Evolutionary conservation across 225 moss, liverwort and hornwort genomes (phyloP).

Genomic region (Straminergon stramineum): DNA sequence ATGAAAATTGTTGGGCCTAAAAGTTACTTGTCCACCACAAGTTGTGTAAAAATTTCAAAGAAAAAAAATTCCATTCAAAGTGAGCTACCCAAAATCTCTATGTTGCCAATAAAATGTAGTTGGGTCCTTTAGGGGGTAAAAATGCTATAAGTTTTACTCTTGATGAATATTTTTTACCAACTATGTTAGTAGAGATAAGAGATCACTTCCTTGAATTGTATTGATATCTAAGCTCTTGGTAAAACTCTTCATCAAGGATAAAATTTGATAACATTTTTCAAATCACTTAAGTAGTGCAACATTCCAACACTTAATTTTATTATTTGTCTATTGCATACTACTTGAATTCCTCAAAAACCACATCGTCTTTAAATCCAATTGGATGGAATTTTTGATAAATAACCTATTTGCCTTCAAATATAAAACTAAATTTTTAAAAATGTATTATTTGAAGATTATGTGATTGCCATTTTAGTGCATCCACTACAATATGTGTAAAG

Average conservation of each 20-base stretch:
- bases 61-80: no score
- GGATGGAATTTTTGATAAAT: neutral
- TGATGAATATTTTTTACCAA: neutral
- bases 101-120: no score
- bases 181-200: neutral
- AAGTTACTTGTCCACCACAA: no score
- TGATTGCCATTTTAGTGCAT: neutral
- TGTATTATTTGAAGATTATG: accelerated
- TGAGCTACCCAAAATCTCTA: no score
- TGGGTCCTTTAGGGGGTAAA: no score
- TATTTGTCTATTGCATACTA: no score
- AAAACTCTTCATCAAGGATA: no score
- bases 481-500: neutral
- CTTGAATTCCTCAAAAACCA: accelerated
- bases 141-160: neutral
- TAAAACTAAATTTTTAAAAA: no score
- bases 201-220: neutral
- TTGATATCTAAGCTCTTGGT: neutral
- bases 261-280: neutral
- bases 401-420: accelerated
- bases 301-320: neutral
- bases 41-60: no score
- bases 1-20: no score
- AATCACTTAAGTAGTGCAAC: no score
- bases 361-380: neutral